Percentiles rank a stretch among this genome's conserved stretches.
Evolutionary conservation across 352 stramenopile species (phyloP).

Genomic region (Phytophthora pinifolia): DNA sequence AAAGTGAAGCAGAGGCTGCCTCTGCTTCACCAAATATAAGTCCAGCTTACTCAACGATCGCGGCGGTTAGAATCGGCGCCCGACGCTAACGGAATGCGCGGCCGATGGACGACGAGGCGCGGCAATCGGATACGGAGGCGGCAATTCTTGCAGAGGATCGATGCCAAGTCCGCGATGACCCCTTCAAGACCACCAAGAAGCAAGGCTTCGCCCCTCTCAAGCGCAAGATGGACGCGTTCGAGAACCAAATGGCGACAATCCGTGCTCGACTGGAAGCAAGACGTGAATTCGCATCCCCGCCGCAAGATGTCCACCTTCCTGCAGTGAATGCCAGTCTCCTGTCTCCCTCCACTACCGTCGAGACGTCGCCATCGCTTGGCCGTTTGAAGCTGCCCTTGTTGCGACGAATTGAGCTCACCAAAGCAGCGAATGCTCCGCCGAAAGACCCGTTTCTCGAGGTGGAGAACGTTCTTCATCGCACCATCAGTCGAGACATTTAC

Average conservation of each 20-base stretch:
- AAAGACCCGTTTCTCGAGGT: slow-evolving; percentile 34
- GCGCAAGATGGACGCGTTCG: slow-evolving; percentile 48
- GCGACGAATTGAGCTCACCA: slow-evolving; percentile 25
- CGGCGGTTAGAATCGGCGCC: slow-evolving; percentile 8
- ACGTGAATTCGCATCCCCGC: slow-evolving; percentile 6
- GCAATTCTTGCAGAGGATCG: slow-evolving; percentile 7
- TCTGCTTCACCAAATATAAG: too few relatives aligned
- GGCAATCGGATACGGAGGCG: slow-evolving; percentile 1
- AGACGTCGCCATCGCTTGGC: background rate
- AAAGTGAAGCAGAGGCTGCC: too few relatives aligned
- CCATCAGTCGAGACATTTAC: slow-evolving; percentile 31
- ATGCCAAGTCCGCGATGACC: slow-evolving; percentile 2
- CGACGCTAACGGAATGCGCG: slow-evolving; percentile 14
- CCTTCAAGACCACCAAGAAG: slow-evolving; percentile 8
- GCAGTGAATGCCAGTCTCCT: slow-evolving; percentile 8
- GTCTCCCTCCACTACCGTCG: too few relatives aligned
- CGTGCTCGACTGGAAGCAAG: slow-evolving; percentile 35
- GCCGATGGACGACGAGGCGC: slow-evolving; percentile 20
- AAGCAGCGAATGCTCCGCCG: slow-evolving; percentile 14
- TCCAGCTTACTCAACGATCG: slow-evolving; percentile 11
- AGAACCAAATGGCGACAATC: slow-evolving; percentile 45
- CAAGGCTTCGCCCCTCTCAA: background rate
- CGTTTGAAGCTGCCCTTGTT: slow-evolving; percentile 40
- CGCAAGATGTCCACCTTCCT: slow-evolving; percentile 12
- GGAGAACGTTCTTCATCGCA: slow-evolving; percentile 41